Conservation (phyloP, 805 yeast species). For the Saccharomycopsis oosterbeekiorum region DNA sequence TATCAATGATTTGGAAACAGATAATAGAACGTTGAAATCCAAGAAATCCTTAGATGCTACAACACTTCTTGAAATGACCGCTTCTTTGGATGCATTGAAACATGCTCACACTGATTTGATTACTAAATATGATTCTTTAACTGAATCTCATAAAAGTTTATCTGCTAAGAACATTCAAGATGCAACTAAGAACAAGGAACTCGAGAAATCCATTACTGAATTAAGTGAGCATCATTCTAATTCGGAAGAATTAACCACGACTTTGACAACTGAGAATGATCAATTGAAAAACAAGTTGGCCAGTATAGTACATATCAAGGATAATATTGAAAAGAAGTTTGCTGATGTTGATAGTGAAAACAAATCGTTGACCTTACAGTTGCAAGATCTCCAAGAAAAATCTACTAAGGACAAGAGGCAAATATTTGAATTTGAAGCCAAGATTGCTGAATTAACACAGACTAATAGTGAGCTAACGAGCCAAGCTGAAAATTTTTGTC, state of each 20-base stretch:
- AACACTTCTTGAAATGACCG: slow-evolving; percentile 10
- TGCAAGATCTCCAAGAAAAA: background rate
- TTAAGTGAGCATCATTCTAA: slow-evolving; percentile 3
- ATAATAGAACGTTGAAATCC: background rate
- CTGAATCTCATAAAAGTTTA: slow-evolving; percentile 22
- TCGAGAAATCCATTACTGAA: background rate
- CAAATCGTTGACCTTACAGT: background rate
- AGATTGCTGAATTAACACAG: background rate
- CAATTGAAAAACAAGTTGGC: slow-evolving; percentile 18
- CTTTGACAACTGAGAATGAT: slow-evolving; percentile 24
- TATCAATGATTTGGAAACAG: background rate
- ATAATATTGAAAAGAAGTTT: background rate
- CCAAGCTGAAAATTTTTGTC: background rate
- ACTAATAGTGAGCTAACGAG: background rate
- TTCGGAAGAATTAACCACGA: background rate
- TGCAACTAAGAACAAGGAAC: background rate
- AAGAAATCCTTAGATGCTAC: slow-evolving; percentile 8
- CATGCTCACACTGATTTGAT: slow-evolving; percentile 15
- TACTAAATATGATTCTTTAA: slow-evolving; percentile 27
- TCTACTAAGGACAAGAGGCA: background rate
- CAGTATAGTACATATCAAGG: background rate
- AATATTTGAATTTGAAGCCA: background rate
- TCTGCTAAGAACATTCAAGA: slow-evolving; percentile 19
- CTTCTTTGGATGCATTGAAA: slow-evolving; percentile 16
- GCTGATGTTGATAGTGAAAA: background rate